Conservation (phyloP, 176 grass and related monocot genomes). For the Carex parvula region DNA sequence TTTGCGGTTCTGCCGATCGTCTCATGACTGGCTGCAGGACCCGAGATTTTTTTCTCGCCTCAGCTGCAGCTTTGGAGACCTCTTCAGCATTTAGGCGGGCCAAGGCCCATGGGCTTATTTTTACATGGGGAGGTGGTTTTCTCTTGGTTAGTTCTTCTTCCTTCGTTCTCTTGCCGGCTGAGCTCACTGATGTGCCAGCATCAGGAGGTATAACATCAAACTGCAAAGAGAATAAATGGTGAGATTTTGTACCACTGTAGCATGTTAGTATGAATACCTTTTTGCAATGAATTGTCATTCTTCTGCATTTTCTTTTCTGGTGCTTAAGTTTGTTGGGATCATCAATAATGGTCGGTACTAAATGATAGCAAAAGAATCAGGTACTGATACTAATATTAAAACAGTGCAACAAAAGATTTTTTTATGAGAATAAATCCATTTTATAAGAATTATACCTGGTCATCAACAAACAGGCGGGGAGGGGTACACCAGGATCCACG, state of each 20-base stretch:
- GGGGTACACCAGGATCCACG: conserved; percentile 96
- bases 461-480: conserved; percentile 85
- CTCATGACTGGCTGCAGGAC: conserved; percentile 66
- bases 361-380: too few species aligned
- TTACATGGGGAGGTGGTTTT: conserved; percentile 57
- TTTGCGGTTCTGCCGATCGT: conserved; percentile 35
- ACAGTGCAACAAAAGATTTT: background rate
- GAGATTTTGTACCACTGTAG: too few species aligned
- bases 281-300: too few species aligned
- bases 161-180: conserved; percentile 51
- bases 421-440: background rate
- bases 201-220: conserved; percentile 94
- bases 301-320: too few species aligned
- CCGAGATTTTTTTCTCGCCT: conserved; percentile 85
- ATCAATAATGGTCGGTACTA: too few species aligned
- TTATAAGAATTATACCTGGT: conserved; percentile 59
- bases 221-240: conserved; percentile 30
- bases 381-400: too few species aligned
- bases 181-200: conserved; percentile 53
- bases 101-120: conserved; percentile 95
- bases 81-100: conserved; percentile 95
- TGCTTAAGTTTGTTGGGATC: too few species aligned
- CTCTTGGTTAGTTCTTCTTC: conserved; percentile 60
- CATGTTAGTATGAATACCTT: too few species aligned
- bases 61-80: conserved; percentile 83